Base-by-base conservation (phyloP, 225 moss, liverwort and hornwort genomes). In the Straminergon stramineum region DNA sequence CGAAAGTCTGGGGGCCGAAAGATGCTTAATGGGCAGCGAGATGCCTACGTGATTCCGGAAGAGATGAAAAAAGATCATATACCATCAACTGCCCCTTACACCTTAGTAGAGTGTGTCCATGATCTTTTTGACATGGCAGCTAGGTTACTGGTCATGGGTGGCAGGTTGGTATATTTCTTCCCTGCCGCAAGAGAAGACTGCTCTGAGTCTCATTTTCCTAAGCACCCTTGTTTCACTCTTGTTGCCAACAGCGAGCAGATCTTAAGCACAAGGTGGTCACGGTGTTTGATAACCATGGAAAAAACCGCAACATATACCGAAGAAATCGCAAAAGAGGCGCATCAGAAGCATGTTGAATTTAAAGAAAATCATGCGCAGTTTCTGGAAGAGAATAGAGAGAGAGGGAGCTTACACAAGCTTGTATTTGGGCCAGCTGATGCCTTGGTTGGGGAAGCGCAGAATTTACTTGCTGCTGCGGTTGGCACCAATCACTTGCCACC, bases 1-100 rank as follows among this genome's bases (percentile, higher is more conserved):
- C 95, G 99, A 22, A 99, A 99, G 89, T 99, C 99, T 32, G 99
- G 99, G 84, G 99, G 99, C 13, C 94, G 99, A 86, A 99, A 97
- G 93, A 92, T 99, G 94, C 90, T 99, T 31, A 96, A 97, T 32
- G 96, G 97, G 56, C 97, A 95, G 63, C 95, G 91, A 87, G 97
- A 97, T 60, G 96, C 99, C 15, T 99, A 99, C 79, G 92, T 92
- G 48, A 97, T 99, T 53, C 90, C 97, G 10, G 94, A 96, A 58
- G 95, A 94, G 64, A 97, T 87, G 94, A 94, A 95, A 75, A 96
- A 93, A 85, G 94, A 95, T 39, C 99, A 99, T 45, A 97, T 97
- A 70, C 99, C 99, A 76, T 99, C 99, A 26, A 99, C 99, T 39
- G 99, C 99, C 27, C 99, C 99, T 26, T 99, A 99, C 65, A 95